Percentiles rank a stretch among this genome's conserved stretches.
These are phyloP conservation scores for Astrephomene gubernaculifera DNA, from an alignment of 139 green algal genomes.

Conservation along the genomic window DNA sequence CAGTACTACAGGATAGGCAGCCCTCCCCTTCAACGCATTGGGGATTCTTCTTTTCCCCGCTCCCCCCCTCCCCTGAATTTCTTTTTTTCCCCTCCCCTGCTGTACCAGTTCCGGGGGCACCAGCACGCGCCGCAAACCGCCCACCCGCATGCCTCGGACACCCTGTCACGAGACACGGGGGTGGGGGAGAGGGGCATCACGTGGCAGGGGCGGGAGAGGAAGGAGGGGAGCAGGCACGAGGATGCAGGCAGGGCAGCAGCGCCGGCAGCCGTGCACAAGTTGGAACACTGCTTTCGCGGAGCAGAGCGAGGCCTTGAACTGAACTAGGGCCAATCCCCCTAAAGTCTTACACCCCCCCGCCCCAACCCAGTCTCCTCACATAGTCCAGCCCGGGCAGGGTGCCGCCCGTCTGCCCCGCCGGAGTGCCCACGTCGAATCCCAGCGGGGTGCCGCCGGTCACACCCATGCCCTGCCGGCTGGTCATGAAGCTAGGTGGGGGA, in stretches of 20 bases:
- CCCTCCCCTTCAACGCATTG: too few species aligned
- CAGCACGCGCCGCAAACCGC: conserved; percentile 78
- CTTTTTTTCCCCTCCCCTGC: neutral
- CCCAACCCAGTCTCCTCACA: conserved; percentile 45
- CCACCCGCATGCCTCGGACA: conserved; percentile 88
- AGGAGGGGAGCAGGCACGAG: neutral
- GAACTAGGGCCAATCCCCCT: too few species aligned
- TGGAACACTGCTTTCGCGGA: too few species aligned
- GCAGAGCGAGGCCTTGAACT: too few species aligned
- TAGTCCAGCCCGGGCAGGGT: conserved; percentile 83
- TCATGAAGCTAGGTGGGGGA: conserved; percentile 66
- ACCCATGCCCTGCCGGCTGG: conserved; percentile 78
- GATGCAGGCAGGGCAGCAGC: too few species aligned
- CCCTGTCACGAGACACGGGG: conserved; percentile 55
- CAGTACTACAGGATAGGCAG: too few species aligned
- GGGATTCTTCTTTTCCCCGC: too few species aligned
- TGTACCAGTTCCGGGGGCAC: conserved; percentile 83
- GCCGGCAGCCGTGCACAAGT: too few species aligned
- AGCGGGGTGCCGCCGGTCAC: conserved; percentile 85
- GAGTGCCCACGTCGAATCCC: conserved; percentile 90
- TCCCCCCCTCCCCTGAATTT: too few species aligned
- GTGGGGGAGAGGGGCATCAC: neutral
- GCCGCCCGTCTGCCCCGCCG: conserved; percentile 65
- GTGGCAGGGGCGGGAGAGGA: neutral
- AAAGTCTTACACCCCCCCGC: too few species aligned